Base-by-base conservation (phyloP, 1,284 basidiomycete genomes). In the Exobasidium rhododendri region DNA sequence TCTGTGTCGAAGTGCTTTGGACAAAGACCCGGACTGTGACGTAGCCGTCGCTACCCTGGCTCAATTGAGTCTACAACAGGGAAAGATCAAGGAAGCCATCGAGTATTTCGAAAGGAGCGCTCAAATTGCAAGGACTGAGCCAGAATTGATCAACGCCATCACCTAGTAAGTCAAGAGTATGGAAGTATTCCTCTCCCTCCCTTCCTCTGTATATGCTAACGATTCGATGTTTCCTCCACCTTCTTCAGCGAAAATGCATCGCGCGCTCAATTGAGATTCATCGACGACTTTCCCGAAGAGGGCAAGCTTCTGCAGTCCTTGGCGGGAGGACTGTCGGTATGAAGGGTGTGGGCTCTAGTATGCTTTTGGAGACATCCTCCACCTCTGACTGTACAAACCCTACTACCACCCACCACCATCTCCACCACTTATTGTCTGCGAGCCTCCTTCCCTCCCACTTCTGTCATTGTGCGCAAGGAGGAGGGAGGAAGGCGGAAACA, bases 31-130 rank as follows among this genome's bases (percentile, higher is more conserved):
- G 17, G 92, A 94, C 71, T 98, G 94, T 82, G 96, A 99, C 79
- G 91, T 94, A 11, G 96, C 94, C 0, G 89, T 97, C 2, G 92
- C 92, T 14, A 97, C 94, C 0, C 86, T 98, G 35, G 94, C 94
- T 2, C 96, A 99, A 82, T 85, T 99, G 24, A 87, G 86, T 65
- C 81, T 98, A 68, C 94, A 98, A 82, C 92, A 94, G 81, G 89
- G 89, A 76, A 89, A 90, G 82, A 88, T 96, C 64, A 87, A 89
- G 53, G 85, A 89, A 65, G 94, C 94, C 4, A 87, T 93, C 67
- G 85, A 87, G 74, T 88, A 92, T 86, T 97, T 98, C 77, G 86
- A 88, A 77, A 85, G 87, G 75, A 89, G 91, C 77, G 87, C 88
- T 0, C 86, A 92, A 76, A 85, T 98, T 64, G 92, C 94, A 17